Percentiles rank a stretch among this genome's conserved stretches.
phyloP scores from a whole-genome alignment of 106 monocot species.

The Agapanthus africanus region DNA sequence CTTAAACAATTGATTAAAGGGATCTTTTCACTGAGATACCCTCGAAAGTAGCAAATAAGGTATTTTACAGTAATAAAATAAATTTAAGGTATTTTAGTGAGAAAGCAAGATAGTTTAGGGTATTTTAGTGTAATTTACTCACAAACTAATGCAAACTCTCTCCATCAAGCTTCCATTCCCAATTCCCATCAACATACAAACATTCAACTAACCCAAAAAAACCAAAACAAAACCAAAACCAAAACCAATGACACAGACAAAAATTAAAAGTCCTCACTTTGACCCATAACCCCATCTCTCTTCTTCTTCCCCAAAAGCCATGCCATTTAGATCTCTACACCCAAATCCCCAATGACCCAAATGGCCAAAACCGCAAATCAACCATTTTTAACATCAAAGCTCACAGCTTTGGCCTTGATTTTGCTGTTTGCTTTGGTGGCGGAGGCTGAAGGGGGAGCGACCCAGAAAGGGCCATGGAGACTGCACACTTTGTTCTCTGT shows the following conservation, averaged over 20 bases:
- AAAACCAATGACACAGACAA: too few relatives aligned
- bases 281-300: too few relatives aligned
- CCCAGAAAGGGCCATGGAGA: slow-evolving; percentile 53
- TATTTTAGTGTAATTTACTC: too few relatives aligned
- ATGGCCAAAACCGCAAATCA: not conserved
- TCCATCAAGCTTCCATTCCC: not conserved
- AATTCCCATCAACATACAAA: slow-evolving; percentile 2
- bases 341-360: not conserved
- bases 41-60: too few relatives aligned
- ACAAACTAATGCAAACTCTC: too few relatives aligned
- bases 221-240: too few relatives aligned
- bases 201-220: slow-evolving; percentile 3
- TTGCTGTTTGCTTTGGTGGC: slow-evolving; percentile 2
- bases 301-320: not conserved
- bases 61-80: too few relatives aligned
- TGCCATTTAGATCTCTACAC: slow-evolving; percentile 10
- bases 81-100: too few relatives aligned
- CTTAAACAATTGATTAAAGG: too few relatives aligned
- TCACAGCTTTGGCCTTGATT: too few relatives aligned
- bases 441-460: slow-evolving; percentile 13
- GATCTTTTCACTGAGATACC: not conserved
- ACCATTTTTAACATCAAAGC: too few relatives aligned
- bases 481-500: slow-evolving; percentile 95
- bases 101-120: too few relatives aligned
- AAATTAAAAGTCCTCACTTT: not conserved